Evolutionary conservation across 129 eudicot genomes (phyloP).

Genomic region (Artemisia annua): DNA sequence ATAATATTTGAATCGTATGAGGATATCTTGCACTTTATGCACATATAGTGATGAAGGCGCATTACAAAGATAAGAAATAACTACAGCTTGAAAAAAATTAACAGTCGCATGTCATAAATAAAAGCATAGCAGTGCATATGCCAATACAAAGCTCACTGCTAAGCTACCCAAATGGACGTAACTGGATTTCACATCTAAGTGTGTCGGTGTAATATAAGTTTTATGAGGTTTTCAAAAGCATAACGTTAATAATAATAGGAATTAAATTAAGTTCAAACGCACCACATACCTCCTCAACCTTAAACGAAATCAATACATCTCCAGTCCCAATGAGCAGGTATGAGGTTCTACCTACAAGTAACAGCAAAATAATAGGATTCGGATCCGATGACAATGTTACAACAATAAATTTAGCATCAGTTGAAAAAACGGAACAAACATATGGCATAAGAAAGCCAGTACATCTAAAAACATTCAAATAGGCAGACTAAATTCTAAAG

Average conservation of each 20-base stretch:
- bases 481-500: not conserved
- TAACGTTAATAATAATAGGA: not conserved
- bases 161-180: no score
- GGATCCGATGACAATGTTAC: not conserved
- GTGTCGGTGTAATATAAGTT: no score
- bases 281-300: conserved; percentile 78
- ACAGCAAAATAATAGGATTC: not conserved
- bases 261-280: not conserved
- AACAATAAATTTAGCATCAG: conserved; percentile 1
- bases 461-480: not conserved
- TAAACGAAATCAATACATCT: conserved; percentile 61
- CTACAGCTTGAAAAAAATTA: no score
- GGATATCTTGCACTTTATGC: no score
- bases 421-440: not conserved
- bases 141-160: no score
- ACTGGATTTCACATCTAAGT: no score
- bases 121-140: no score
- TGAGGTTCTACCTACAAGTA: conserved; percentile 55
- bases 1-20: no score
- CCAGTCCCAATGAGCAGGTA: conserved; percentile 64
- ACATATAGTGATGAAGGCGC: no score
- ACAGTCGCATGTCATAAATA: no score
- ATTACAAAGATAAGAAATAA: no score
- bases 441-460: not conserved
- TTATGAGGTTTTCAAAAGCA: no score